These are phyloP conservation scores for Blastobotrys aristatus DNA, from an alignment of 1,139 yeast species.

Conservation along the genomic window DNA sequence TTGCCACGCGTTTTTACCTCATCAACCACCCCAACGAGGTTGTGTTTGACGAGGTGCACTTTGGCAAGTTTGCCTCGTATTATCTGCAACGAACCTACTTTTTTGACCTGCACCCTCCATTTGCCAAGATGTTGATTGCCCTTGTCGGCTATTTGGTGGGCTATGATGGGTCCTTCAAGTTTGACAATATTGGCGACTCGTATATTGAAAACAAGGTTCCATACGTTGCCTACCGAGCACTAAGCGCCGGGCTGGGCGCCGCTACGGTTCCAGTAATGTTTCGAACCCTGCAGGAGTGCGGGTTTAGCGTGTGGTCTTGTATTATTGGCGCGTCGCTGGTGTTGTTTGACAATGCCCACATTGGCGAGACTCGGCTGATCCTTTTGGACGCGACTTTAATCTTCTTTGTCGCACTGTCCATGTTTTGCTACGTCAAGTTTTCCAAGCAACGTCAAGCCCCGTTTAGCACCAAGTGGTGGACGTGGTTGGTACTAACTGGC, in stretches of 20 bases:
- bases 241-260: slow-evolving; percentile 79
- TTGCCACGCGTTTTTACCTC: slow-evolving; percentile 63
- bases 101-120: slow-evolving; percentile 97
- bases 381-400: slow-evolving; percentile 86
- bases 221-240: slow-evolving; percentile 76
- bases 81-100: slow-evolving; percentile 36
- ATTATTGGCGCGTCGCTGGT: slow-evolving; percentile 74
- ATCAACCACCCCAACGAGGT: slow-evolving; percentile 77
- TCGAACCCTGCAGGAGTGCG: slow-evolving; percentile 75
- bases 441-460: slow-evolving; percentile 65
- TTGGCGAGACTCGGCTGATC: slow-evolving; percentile 84
- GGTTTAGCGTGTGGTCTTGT: slow-evolving; percentile 75
- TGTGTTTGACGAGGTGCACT: slow-evolving; percentile 97
- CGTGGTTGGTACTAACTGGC: slow-evolving; percentile 82
- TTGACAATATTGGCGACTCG: slow-evolving; percentile 83
- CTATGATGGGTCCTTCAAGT: slow-evolving; percentile 84
- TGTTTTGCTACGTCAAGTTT: slow-evolving; percentile 74
- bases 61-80: slow-evolving; percentile 57
- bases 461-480: slow-evolving; percentile 73
- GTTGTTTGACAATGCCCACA: slow-evolving; percentile 87
- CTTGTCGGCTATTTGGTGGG: slow-evolving; percentile 85
- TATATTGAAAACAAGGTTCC: slow-evolving; percentile 78
- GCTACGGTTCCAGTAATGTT: slow-evolving; percentile 79
- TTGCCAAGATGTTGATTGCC: slow-evolving; percentile 90
- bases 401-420: slow-evolving; percentile 71